Conservation (phyloP, 176 grass and related monocot genomes). For the Poa pratensis region DNA sequence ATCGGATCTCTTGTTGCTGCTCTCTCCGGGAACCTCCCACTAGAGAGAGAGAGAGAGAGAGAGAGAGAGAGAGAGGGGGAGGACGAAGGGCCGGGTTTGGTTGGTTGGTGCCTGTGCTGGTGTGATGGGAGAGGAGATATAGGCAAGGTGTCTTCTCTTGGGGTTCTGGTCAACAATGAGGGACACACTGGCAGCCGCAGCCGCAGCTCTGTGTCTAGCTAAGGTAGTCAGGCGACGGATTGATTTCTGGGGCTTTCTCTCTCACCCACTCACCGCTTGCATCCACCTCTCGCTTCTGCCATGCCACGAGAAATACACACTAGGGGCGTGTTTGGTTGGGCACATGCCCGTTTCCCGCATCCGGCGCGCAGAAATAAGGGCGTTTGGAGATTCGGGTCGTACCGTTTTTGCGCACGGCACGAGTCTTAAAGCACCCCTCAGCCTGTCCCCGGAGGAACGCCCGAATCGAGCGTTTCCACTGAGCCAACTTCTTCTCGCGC, state of each 20-base stretch:
- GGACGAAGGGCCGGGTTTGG: not conserved
- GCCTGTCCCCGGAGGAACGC: no score
- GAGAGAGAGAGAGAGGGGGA: constrained; percentile 6
- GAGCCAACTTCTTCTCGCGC: no score
- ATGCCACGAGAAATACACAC: constrained; percentile 33
- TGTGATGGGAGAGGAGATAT: constrained; percentile 41
- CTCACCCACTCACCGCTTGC: not conserved
- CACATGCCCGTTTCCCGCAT: no score
- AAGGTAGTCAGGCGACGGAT: no score
- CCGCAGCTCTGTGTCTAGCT: constrained; percentile 33
- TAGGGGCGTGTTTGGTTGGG: no score
- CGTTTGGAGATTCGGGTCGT: no score
- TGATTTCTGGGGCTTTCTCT: constrained; percentile 11
- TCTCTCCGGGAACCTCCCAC: no score
- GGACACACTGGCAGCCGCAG: constrained; percentile 31
- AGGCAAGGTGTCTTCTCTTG: constrained; percentile 11
- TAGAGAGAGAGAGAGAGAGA: no score
- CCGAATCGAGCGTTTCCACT: no score
- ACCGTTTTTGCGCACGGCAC: no score
- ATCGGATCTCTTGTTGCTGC: constrained; percentile 77
- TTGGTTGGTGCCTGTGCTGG: constrained; percentile 36
- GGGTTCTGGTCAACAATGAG: constrained; percentile 43
- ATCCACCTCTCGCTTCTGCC: not conserved
- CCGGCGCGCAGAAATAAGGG: no score
- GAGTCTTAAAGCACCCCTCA: no score